These are phyloP conservation scores for Fusarium compactum DNA, from an alignment of 2,329 filamentous ascomycete genomes.

Conservation along the genomic window DNA sequence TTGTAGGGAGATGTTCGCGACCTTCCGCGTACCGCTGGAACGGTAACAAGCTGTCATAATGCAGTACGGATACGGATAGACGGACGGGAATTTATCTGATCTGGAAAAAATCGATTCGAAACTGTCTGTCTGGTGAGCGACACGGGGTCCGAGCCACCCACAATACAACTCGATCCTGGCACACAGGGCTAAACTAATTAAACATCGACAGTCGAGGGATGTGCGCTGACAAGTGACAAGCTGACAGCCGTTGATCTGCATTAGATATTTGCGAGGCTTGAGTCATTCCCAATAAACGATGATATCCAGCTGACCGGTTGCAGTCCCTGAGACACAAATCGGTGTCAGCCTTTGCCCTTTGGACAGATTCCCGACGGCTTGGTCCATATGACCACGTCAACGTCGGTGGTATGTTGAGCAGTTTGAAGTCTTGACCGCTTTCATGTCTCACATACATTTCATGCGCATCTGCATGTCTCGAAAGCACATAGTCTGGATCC, in stretches of 20 bases:
- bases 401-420: conserved; percentile 23
- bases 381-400: conserved; percentile 40
- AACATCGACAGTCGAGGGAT: conserved; percentile 12
- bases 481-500: conserved; percentile 11
- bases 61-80: conserved; percentile 1
- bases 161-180: conserved; percentile 5
- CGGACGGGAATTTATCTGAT: conserved; percentile 20
- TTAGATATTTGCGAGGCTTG: conserved; percentile 18
- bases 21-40: conserved; percentile 42
- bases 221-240: conserved; percentile 3
- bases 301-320: conserved; percentile 36
- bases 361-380: conserved; percentile 33
- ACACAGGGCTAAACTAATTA: conserved; percentile 3
- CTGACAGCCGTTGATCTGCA: conserved; percentile 36
- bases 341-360: conserved; percentile 7
- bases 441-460: conserved; percentile 25
- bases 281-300: conserved; percentile 24
- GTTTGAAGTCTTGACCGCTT: conserved; percentile 30
- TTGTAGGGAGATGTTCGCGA: conserved; percentile 21
- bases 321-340: conserved; percentile 38
- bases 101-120: conserved; percentile 4
- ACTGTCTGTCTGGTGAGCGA: conserved; percentile 14
- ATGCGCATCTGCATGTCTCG: conserved; percentile 26
- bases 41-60: conserved; percentile 43
- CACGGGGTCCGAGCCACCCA: conserved; percentile 13